Evolutionary conservation across 2,329 filamentous ascomycete genomes (phyloP), one percentile per base, ranked within the genome.

Genomic region (Colletotrichum camelliae): DNA sequence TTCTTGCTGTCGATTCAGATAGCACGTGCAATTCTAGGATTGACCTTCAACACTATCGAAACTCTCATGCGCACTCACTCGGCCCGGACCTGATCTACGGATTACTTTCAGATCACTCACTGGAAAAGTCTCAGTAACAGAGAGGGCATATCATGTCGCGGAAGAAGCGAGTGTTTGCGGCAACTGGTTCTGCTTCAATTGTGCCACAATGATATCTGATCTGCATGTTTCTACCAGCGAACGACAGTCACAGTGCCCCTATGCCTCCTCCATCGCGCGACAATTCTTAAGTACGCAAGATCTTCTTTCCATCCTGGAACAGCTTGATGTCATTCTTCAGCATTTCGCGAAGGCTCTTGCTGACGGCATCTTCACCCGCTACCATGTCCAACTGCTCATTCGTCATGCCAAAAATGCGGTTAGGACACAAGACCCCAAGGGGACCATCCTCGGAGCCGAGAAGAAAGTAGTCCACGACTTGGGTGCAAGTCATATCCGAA

Each of bases 401-500:
- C 0, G 83, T 85, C 74, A 94, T 83, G 0, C 80, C 75, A 12
- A 88, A 81, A 0, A 94, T 86, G 57, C 89, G 89, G 0, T 85
- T 80, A 0, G 90, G 85, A 0, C 85, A 88, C 43, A 94, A 87
- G 0, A 91, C 82, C 7, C 82, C 85, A 2, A 93, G 82, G 0
- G 92, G 92, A 7, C 89, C 89, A 0, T 85, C 76, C 0, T 86
- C 79, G 0, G 89, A 87, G 2, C 82, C 83, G 0, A 94, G 82
- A 0, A 94, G 85, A 75, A 86, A 86, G 78, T 91, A 83, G 58
- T 90, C 87, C 3, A 90, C 84, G 0, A 88, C 91, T 77, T 94
- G 92, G 75, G 88, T 87, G 79, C 87, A 91, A 2, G 95, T 81
- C 5, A 86, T 88, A 77, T 95, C 93, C 2, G 93, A 87, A 74